A percentile compares a stretch with the other conserved stretches of the same genome.
These are phyloP conservation scores for Saccharomyces kudriavzevii DNA, from an alignment of 805 yeast species.

Conservation along the genomic window DNA sequence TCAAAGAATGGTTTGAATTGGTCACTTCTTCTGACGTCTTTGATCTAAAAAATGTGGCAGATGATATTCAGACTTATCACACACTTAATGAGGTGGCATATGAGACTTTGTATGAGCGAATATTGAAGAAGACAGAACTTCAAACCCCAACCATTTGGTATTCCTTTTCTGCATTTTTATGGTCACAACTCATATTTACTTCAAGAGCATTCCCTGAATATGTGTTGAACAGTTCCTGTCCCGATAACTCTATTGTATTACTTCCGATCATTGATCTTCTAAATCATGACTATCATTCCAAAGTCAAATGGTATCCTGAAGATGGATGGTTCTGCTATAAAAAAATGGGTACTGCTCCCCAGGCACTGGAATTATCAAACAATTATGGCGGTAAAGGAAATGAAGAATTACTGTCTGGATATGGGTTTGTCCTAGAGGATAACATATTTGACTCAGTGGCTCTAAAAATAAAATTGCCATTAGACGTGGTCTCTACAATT, in stretches of 20 bases:
- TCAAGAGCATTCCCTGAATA: constrained; percentile 76
- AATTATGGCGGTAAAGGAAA: constrained; percentile 89
- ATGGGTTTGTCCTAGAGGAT: constrained; percentile 40
- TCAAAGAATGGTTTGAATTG: constrained; percentile 52
- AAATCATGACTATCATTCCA: constrained; percentile 58
- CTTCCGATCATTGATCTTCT: constrained; percentile 72
- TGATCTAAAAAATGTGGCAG: constrained; percentile 1
- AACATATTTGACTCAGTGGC: constrained; percentile 59
- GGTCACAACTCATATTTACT: constrained; percentile 66
- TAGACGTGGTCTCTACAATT: constrained; percentile 17
- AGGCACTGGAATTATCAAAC: constrained; percentile 53
- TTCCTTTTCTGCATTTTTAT: constrained; percentile 57
- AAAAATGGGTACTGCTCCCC: constrained; percentile 1
- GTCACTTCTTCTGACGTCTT: constrained; percentile 1
- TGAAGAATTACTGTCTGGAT: constrained; percentile 75
- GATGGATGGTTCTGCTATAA: constrained; percentile 44
- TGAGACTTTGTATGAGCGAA: constrained; percentile 12
- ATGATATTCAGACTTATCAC: constrained; percentile 14
- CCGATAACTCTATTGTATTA: constrained; percentile 48
- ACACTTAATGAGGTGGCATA: constrained; percentile 8
- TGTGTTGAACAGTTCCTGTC: constrained; percentile 31
- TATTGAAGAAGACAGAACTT: constrained; percentile 12
- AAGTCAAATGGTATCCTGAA: constrained; percentile 55
- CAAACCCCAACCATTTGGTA: constrained; percentile 41
- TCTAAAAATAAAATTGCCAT: constrained; percentile 46